A percentile compares a stretch with the other conserved stretches of the same genome.
Conservation (phyloP, 768 basidiomycete species). For the Pisolithus sp. region DNA sequence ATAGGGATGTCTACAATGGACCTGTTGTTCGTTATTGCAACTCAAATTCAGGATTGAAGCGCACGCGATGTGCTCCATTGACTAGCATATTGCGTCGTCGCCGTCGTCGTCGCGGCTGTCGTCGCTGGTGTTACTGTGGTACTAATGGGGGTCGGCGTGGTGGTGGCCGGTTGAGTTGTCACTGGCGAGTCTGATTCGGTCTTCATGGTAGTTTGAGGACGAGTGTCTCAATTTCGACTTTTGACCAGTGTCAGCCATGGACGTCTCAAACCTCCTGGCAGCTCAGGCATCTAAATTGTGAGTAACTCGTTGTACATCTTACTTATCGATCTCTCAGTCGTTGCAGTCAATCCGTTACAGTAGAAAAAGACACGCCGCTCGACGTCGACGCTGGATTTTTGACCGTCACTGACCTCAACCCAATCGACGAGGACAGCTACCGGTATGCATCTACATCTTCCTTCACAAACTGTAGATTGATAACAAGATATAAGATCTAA, state of each 20-base stretch:
- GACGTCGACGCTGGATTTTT: conserved; percentile 80
- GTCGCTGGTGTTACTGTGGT: conserved; percentile 33
- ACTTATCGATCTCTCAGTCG: not conserved
- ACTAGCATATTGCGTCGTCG: conserved; percentile 26
- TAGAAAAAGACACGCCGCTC: conserved; percentile 76
- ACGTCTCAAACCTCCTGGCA: conserved; percentile 75
- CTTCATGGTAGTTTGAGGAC: conserved; percentile 32
- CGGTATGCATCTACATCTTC: conserved; percentile 39
- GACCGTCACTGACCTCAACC: conserved; percentile 81
- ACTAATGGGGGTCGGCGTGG: conserved; percentile 29
- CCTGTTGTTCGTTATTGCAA: not conserved
- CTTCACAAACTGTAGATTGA: not conserved
- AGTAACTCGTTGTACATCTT: conserved; percentile 19
- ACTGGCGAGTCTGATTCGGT: conserved; percentile 33
- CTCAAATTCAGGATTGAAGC: conserved; percentile 9
- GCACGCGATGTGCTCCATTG: conserved; percentile 37
- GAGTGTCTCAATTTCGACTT: too few relatives aligned
- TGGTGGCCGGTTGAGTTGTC: conserved; percentile 23
- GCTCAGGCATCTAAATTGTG: conserved; percentile 69
- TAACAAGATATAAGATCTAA: conserved; percentile 53
- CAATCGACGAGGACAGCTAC: conserved; percentile 81
- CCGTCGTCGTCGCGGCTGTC: conserved; percentile 21
- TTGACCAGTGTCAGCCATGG: conserved; percentile 40
- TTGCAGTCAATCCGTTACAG: conserved; percentile 54
- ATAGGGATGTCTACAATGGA: conserved; percentile 49